Evolutionary conservation across 257 asterid genomes (phyloP).

Genomic region (Oldenlandia corymbosa): DNA sequence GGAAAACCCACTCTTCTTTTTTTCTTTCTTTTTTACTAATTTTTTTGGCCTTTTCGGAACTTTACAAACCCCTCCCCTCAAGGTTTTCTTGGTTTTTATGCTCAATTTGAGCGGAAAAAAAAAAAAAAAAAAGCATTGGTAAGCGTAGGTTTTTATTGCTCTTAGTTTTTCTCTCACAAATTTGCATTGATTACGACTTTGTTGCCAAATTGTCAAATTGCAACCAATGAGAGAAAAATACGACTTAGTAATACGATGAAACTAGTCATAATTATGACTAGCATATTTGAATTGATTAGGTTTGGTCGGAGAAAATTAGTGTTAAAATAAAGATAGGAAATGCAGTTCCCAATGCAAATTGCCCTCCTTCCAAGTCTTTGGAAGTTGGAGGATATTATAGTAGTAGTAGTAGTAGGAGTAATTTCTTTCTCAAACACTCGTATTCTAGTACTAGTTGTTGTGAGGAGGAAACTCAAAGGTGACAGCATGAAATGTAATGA

Average conservation of each 20-base stretch:
- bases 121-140: too few species aligned
- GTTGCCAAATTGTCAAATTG: too few species aligned
- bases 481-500: too few species aligned
- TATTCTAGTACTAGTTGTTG: too few species aligned
- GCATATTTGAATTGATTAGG: not conserved
- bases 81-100: not conserved
- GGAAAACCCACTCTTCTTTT: conserved; percentile 26
- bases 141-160: conserved; percentile 29
- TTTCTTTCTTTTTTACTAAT: too few species aligned
- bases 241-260: too few species aligned
- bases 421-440: conserved; percentile 8
- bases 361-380: conserved; percentile 5
- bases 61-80: not conserved
- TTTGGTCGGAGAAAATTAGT: not conserved
- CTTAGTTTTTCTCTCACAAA: not conserved
- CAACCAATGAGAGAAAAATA: too few species aligned
- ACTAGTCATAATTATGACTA: not conserved
- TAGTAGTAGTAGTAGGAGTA: not conserved
- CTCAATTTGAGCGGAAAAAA: too few species aligned
- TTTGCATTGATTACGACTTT: too few species aligned
- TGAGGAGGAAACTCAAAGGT: too few species aligned
- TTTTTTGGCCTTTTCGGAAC: not conserved
- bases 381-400: conserved; percentile 3
- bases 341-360: conserved; percentile 17
- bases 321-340: not conserved